Conservation (phyloP, 345 rosid genomes). For the Odontarrhena argentea region DNA sequence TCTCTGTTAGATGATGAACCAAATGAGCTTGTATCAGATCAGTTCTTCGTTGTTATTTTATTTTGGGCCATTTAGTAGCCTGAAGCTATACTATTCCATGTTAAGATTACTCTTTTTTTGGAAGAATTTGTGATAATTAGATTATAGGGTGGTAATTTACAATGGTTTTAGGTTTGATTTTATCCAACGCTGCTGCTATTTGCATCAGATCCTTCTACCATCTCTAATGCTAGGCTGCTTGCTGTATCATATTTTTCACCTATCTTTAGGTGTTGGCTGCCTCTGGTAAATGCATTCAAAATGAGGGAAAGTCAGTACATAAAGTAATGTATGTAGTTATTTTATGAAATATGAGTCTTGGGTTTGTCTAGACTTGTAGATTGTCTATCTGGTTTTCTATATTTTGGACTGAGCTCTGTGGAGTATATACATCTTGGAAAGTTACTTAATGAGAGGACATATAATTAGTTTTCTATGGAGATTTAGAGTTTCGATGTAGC, state of each 20-base stretch:
- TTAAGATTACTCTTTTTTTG: slow-evolving; percentile 20
- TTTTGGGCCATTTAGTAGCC: not conserved
- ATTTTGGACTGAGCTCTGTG: not conserved
- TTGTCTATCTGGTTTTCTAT: not conserved
- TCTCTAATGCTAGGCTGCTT: not conserved
- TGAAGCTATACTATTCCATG: not conserved
- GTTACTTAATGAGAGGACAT: not conserved
- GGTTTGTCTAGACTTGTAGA: not conserved
- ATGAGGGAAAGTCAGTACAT: slow-evolving; percentile 2
- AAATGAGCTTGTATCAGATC: slow-evolving; percentile 7
- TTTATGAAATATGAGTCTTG: not conserved
- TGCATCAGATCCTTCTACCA: not conserved
- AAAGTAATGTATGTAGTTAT: not conserved
- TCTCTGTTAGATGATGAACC: slow-evolving; percentile 17
- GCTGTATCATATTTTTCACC: not conserved
- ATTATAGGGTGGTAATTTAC: not conserved
- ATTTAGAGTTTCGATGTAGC: slow-evolving; percentile 17
- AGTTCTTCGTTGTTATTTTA: not conserved
- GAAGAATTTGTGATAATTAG: not conserved
- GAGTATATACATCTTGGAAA: not conserved
- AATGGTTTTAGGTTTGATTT: slow-evolving; percentile 3
- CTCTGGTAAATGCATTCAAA: not conserved
- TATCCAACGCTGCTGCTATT: slow-evolving; percentile 10
- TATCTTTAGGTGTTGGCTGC: not conserved
- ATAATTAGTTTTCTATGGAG: not conserved